These are phyloP conservation scores for Onygenales sp. DNA, from an alignment of 2,329 filamentous ascomycete genomes.

Conservation along the genomic window DNA sequence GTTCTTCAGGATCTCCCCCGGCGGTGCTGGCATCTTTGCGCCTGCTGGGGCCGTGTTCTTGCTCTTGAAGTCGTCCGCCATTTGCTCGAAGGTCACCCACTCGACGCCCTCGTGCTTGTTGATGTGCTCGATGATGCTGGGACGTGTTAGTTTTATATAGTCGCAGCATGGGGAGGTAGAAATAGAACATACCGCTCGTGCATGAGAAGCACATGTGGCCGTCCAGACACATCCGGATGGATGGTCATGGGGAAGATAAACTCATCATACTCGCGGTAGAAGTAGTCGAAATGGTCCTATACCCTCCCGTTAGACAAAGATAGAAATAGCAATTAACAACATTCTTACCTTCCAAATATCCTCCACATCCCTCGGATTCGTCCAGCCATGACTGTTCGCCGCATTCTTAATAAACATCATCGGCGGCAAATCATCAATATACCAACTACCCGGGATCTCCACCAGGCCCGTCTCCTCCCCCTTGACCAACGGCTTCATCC, in stretches of 20 bases:
- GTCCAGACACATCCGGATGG: conserved; percentile 62
- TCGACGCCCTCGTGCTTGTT: conserved; percentile 47
- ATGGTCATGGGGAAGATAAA: conserved; percentile 72
- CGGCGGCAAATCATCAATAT: conserved; percentile 35
- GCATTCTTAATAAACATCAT: conserved; percentile 40
- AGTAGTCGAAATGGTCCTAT: conserved; percentile 58
- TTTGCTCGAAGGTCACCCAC: conserved; percentile 52
- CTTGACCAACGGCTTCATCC: conserved; percentile 42
- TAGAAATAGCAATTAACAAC: neutral
- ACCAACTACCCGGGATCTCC: conserved; percentile 37
- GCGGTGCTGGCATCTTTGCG: conserved; percentile 50
- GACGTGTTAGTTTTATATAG: neutral
- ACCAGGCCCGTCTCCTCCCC: conserved; percentile 32
- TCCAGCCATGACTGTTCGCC: conserved; percentile 48
- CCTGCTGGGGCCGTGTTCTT: conserved; percentile 50
- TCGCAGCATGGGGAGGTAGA: neutral
- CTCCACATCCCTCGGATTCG: conserved; percentile 49
- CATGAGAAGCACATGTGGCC: conserved; percentile 64
- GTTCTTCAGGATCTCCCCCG: conserved; percentile 44
- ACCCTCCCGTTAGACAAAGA: neutral
- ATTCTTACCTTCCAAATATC: conserved; percentile 42
- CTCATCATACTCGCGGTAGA: conserved; percentile 66
- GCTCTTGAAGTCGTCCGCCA: conserved; percentile 63
- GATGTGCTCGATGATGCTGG: conserved; percentile 56
- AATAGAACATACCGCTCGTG: conserved; percentile 52